These are phyloP conservation scores for Candida andamanensis DNA, from an alignment of 805 yeast genomes.

Conservation along the genomic window DNA sequence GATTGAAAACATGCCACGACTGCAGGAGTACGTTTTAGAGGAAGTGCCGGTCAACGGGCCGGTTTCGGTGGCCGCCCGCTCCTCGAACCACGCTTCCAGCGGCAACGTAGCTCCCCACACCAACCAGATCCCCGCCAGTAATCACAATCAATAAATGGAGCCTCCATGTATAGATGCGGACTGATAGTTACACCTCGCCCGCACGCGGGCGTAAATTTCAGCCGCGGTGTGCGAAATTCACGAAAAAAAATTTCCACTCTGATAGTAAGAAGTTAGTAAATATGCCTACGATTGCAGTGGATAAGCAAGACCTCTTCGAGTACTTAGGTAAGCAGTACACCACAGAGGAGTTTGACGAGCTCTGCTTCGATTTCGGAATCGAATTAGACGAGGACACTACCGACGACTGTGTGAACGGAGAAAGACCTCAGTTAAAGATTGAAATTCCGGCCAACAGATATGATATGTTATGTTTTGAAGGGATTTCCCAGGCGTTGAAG, in stretches of 20 bases:
- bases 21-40: constrained; percentile 13
- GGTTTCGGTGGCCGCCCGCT: no score
- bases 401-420: constrained; percentile 63
- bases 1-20: constrained; percentile 24
- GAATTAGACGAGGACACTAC: constrained; percentile 98
- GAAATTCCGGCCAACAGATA: constrained; percentile 98
- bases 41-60: constrained; percentile 12
- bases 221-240: no score
- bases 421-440: constrained; percentile 94
- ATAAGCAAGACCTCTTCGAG: constrained; percentile 85
- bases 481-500: constrained; percentile 91
- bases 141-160: no score
- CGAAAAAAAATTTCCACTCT: no score
- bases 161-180: no score
- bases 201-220: no score
- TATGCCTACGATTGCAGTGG: constrained; percentile 97
- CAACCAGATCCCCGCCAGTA: no score
- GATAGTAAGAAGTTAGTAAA: not conserved
- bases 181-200: no score
- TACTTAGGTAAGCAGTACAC: constrained; percentile 59
- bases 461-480: constrained; percentile 97
- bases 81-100: no score
- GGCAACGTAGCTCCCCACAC: no score
- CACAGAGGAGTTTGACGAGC: constrained; percentile 91
- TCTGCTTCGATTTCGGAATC: constrained; percentile 95